A percentile compares a stretch with the other conserved stretches of the same genome.
Evolutionary conservation across 2,329 filamentous ascomycete species (phyloP).

Genomic region (Erysiphe pulchra): DNA sequence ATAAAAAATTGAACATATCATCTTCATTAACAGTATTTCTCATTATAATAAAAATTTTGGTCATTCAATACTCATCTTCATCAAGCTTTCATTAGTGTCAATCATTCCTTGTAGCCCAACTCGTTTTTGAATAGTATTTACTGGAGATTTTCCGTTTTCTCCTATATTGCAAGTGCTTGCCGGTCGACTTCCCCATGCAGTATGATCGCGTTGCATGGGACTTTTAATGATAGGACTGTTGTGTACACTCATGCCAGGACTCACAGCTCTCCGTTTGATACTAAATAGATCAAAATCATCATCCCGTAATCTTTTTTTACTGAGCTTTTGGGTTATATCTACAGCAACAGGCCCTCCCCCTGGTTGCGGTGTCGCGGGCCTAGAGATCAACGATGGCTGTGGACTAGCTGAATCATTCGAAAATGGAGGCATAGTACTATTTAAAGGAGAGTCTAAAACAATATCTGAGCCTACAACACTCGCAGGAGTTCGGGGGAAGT

Average conservation of each 20-base stretch:
- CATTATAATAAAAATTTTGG: too few relatives aligned
- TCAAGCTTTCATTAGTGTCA: conserved; percentile 82
- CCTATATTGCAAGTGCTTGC: conserved; percentile 23
- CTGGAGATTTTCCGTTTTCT: conserved; percentile 21
- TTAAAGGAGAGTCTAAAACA: conserved; percentile 13
- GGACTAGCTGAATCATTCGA: conserved; percentile 5
- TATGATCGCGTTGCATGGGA: conserved; percentile 45
- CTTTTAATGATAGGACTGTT: conserved; percentile 77
- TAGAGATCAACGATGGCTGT: conserved; percentile 10
- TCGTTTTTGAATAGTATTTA: conserved; percentile 23
- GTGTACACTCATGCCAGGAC: conserved; percentile 71
- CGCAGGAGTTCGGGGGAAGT: conserved; percentile 31
- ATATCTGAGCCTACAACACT: conserved; percentile 43
- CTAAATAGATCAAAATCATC: conserved; percentile 73
- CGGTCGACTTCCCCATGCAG: conserved; percentile 46
- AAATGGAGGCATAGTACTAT: conserved; percentile 10
- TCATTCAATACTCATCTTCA: conserved; percentile 91
- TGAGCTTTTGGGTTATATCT: conserved; percentile 53
- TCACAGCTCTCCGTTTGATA: conserved; percentile 80
- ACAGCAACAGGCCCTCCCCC: conserved; percentile 32
- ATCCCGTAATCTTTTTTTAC: conserved; percentile 63
- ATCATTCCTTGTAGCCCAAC: conserved; percentile 80
- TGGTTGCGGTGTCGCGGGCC: conserved; percentile 12
- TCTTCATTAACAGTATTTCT: too few relatives aligned
- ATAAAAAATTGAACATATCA: too few relatives aligned